Evolutionary conservation across 345 rosid species (phyloP), one percentile per base, ranked within the genome.

Genomic region (Arabidopsis suecica): DNA sequence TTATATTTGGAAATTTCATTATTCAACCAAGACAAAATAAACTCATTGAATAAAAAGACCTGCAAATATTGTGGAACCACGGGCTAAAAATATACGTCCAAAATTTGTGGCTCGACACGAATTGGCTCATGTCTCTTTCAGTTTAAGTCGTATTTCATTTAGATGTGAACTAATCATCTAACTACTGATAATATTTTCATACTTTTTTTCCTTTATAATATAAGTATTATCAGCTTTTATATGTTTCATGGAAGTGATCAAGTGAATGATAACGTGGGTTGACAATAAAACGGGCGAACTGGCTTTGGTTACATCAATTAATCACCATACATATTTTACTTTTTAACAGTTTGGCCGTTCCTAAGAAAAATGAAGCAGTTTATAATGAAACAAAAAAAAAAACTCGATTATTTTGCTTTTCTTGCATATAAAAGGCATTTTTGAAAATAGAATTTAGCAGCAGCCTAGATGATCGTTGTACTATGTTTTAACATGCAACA

Each of bases 61-160:
- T 65, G 25, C 49, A 65, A 45, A 45, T 56, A 33, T 54, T 73
- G 40, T 71, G 32, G 65, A 42, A 57, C 22, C 13, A 73, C 9
- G 51, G 25, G 53, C n/a, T 37, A 65, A 51, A 65, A 51, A 41
- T 61, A 66, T 61, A 51, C 34, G 49, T 51, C 44, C 45, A 61
- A 61, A 34, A 36, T 69, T 54, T 62, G 64, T 69, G 75, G 70
- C 42, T 76, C 36, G 80, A 76, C 80, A 69, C 80, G 80, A 76
- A 50, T 62, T 61, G 70, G 40, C 25, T 69, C 50, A 54, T 9
- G 70, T 76, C 80, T 60, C 59, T 69, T 54, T 76, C 80, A 36
- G 48, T 54, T 62, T 69, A 69, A 69, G 69, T 44, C 58, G 58
- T 70, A 23, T 45, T 62, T 51, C 71, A 69, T 68, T 63, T 55